These are phyloP conservation scores for Psilocybe subaeruginosa DNA, from an alignment of 768 basidiomycete genomes.

Conservation along the genomic window DNA sequence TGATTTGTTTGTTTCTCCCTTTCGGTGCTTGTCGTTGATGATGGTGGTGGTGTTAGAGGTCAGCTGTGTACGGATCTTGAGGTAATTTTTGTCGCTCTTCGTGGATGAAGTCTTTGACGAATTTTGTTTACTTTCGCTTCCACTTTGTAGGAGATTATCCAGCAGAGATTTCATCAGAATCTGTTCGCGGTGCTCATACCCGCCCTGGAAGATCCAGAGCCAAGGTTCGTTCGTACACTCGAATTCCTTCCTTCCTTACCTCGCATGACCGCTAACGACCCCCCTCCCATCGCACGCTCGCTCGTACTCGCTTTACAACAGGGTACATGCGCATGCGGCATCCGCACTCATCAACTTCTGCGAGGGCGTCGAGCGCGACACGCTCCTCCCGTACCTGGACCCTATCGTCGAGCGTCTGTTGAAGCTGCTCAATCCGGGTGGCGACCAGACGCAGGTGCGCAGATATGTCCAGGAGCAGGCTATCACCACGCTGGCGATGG, in stretches of 20 bases:
- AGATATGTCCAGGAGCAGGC: constrained; percentile 88
- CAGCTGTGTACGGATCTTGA: constrained; percentile 90
- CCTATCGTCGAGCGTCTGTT: constrained; percentile 75
- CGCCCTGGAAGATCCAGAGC: constrained; percentile 74
- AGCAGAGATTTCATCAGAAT: constrained; percentile 66
- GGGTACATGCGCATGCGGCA: constrained; percentile 86
- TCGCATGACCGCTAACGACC: too few relatives aligned
- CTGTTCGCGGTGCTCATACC: constrained; percentile 74
- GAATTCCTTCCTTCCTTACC: too few relatives aligned
- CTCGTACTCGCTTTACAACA: constrained; percentile 32
- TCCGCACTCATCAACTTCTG: constrained; percentile 92
- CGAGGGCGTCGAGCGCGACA: constrained; percentile 78
- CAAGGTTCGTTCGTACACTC: constrained; percentile 49
- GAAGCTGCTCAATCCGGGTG: constrained; percentile 62
- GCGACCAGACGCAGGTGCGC: constrained; percentile 40
- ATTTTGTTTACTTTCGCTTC: too few relatives aligned
- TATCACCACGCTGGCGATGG: constrained; percentile 87
- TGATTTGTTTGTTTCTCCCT: too few relatives aligned
- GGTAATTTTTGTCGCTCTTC: constrained; percentile 35
- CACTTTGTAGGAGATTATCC: constrained; percentile 65
- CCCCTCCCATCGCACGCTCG: too few relatives aligned
- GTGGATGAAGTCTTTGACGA: too few relatives aligned
- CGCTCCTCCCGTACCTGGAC: constrained; percentile 77
- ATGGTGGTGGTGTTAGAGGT: constrained; percentile 51
- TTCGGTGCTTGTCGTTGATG: neutral